Percentiles rank a stretch among this genome's conserved stretches.
Evolutionary conservation across 2,329 filamentous ascomycete genomes (phyloP).

Genomic region (Pseudocercospora fijiensis): DNA sequence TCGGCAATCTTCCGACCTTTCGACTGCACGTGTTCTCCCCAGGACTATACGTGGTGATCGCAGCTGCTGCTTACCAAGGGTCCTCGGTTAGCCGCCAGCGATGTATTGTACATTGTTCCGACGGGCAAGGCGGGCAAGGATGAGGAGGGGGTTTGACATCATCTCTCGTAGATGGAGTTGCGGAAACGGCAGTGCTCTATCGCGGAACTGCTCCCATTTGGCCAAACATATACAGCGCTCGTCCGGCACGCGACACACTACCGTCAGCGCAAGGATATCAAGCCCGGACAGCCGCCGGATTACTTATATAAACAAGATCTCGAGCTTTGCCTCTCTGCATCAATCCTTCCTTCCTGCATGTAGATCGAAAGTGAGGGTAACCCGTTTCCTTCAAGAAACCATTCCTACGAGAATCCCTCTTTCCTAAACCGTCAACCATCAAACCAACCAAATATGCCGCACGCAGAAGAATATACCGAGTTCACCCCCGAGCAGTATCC

Average conservation of each 20-base stretch:
- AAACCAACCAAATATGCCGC: constrained; percentile 31
- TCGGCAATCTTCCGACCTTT: not conserved
- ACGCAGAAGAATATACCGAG: constrained; percentile 33
- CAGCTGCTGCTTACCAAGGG: not conserved
- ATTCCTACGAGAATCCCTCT: not conserved
- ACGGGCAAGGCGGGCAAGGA: not conserved
- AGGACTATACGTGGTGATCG: not conserved
- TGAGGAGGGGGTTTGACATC: constrained; percentile 1
- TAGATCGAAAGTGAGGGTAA: not conserved
- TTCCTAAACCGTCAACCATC: not conserved
- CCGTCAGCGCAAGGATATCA: not conserved
- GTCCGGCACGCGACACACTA: not conserved
- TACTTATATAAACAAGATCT: not conserved
- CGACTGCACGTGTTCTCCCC: not conserved
- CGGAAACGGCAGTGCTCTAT: not conserved
- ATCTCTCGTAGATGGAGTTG: not conserved
- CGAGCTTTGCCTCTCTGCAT: not conserved
- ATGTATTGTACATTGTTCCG: not conserved
- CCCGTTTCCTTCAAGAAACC: not conserved
- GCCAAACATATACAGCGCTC: not conserved
- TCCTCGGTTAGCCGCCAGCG: not conserved
- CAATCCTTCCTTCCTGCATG: not conserved
- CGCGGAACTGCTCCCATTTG: constrained; percentile 1
- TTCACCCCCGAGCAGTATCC: constrained; percentile 40
- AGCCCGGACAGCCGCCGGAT: not conserved